Conservation (phyloP, 2,329 filamentous ascomycete species). For the Penicillium crustosum region DNA sequence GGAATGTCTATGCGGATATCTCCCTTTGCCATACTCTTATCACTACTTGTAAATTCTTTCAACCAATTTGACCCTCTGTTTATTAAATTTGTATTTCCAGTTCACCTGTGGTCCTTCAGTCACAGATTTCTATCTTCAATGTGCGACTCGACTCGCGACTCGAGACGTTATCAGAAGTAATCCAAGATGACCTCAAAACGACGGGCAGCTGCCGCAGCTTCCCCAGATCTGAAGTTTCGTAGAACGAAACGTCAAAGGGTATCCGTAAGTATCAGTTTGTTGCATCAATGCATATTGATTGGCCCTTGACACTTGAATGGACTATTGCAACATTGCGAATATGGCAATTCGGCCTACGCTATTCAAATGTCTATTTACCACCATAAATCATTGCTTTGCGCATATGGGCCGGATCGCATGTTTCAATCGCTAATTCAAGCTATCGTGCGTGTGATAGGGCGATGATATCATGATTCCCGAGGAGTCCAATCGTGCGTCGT, state of each 20-base stretch:
- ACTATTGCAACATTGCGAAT: background rate
- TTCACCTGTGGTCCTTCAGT: background rate
- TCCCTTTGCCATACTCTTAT: conserved; percentile 2
- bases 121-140: background rate
- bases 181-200: conserved; percentile 51
- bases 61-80: background rate
- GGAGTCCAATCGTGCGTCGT: conserved; percentile 23
- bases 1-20: background rate
- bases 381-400: background rate
- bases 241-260: conserved; percentile 58
- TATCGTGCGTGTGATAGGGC: conserved; percentile 16
- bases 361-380: background rate
- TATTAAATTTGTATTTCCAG: background rate
- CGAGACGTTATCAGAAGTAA: conserved; percentile 1
- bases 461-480: conserved; percentile 17
- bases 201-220: conserved; percentile 52
- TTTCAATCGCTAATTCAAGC: background rate
- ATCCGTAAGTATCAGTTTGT: conserved; percentile 51
- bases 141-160: background rate
- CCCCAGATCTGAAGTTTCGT: conserved; percentile 53
- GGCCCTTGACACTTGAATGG: background rate
- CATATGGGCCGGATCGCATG: background rate
- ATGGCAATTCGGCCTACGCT: background rate
- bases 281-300: background rate
- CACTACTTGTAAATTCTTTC: conserved; percentile 4